These are phyloP conservation scores for Aspergillus texensis DNA, from an alignment of 2,329 filamentous ascomycete genomes.

Conservation along the genomic window DNA sequence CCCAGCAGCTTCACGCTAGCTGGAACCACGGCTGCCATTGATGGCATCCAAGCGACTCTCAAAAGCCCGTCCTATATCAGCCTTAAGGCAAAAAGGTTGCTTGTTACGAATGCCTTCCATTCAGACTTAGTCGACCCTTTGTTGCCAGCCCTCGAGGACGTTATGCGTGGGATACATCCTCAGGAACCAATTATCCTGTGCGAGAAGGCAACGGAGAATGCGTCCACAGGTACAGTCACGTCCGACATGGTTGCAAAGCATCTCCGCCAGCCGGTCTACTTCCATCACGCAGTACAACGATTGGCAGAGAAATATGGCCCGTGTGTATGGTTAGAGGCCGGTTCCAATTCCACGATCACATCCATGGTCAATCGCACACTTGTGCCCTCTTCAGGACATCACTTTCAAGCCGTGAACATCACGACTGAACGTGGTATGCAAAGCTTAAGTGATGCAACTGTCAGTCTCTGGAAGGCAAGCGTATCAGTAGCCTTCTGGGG, in stretches of 20 bases:
- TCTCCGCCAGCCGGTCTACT: conserved; percentile 45
- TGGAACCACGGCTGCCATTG: conserved; percentile 21
- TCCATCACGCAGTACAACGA: conserved; percentile 45
- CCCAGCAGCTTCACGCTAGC: conserved; percentile 24
- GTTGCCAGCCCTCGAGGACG: conserved; percentile 25
- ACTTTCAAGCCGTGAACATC: conserved; percentile 24
- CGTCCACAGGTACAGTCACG: neutral
- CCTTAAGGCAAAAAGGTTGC: conserved; percentile 41
- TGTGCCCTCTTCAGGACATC: neutral
- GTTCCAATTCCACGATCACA: conserved; percentile 39
- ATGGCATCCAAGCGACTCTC: conserved; percentile 16
- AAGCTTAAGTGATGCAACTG: conserved; percentile 31
- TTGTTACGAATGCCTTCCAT: conserved; percentile 54
- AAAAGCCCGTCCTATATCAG: neutral
- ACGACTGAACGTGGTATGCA: conserved; percentile 9
- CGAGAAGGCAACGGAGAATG: conserved; percentile 22
- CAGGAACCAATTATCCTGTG: conserved; percentile 32
- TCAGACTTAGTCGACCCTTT: conserved; percentile 45
- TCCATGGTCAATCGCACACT: conserved; percentile 37
- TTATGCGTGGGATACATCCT: conserved; percentile 34
- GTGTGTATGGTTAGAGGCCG: conserved; percentile 46
- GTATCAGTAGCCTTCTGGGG: conserved; percentile 42
- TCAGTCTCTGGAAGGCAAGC: conserved; percentile 46
- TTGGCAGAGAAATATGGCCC: conserved; percentile 28
- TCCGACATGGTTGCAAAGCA: conserved; percentile 25